Evolutionary conservation across 345 rosid genomes (phyloP).

Genomic region (Psidium guajava): DNA sequence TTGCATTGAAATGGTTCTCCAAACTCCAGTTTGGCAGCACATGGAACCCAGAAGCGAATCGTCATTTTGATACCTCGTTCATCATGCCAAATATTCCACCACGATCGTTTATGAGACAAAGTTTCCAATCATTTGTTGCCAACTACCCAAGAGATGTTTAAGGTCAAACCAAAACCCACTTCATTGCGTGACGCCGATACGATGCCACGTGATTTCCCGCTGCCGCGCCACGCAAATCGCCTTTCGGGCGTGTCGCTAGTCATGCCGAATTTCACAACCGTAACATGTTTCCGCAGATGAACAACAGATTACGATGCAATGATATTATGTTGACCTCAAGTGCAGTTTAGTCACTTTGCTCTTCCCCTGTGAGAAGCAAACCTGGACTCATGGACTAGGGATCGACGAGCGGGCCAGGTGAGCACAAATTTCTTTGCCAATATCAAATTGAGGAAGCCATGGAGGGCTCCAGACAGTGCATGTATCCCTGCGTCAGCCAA

Average conservation of each 20-base stretch:
- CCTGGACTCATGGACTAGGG: not conserved
- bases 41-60: no score
- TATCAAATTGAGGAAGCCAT: not conserved
- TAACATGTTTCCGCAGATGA: not conserved
- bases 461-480: not conserved
- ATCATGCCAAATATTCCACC: not conserved
- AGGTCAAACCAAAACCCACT: not conserved
- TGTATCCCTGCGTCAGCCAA: not conserved
- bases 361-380: not conserved
- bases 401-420: not conserved
- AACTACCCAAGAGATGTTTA: not conserved
- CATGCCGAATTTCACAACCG: not conserved
- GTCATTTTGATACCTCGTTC: no score
- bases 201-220: not conserved
- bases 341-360: not conserved
- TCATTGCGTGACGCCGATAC: not conserved
- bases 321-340: not conserved
- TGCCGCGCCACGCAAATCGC: not conserved
- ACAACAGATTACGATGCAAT: not conserved
- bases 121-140: not conserved
- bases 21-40: no score
- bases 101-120: not conserved
- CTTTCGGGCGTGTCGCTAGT: not conserved
- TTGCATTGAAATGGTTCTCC: not conserved
- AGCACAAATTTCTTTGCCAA: not conserved